These are phyloP conservation scores for Polychaeton citri DNA, from an alignment of 2,329 filamentous ascomycete species.

Conservation along the genomic window DNA sequence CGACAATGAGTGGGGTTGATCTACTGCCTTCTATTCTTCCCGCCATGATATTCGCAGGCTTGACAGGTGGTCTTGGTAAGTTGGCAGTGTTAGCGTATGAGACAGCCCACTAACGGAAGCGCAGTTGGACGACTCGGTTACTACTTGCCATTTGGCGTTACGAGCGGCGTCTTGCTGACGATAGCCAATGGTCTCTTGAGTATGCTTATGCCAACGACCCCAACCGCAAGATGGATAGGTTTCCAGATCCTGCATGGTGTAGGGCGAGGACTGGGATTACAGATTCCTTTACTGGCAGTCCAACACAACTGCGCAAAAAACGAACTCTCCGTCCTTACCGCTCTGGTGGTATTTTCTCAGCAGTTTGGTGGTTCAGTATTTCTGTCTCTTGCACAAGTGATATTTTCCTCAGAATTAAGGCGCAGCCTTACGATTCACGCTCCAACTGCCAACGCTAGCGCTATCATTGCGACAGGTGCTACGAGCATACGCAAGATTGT, in stretches of 20 bases:
- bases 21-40: slow-evolving; percentile 28
- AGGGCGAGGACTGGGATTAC: slow-evolving; percentile 29
- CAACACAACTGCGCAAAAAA: slow-evolving; percentile 23
- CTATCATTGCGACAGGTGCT: background rate
- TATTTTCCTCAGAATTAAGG: slow-evolving; percentile 24
- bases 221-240: slow-evolving; percentile 31
- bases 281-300: slow-evolving; percentile 27
- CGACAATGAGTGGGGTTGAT: slow-evolving; percentile 33
- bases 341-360: slow-evolving; percentile 30
- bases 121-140: background rate
- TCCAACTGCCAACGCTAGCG: background rate
- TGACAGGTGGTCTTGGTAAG: background rate
- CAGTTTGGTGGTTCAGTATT: slow-evolving; percentile 29
- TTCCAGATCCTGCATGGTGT: slow-evolving; percentile 34
- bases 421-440: background rate
- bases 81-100: background rate
- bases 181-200: slow-evolving; percentile 31
- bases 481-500: background rate
- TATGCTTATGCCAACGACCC: slow-evolving; percentile 25
- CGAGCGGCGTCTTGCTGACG: slow-evolving; percentile 24
- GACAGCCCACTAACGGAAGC: background rate
- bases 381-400: slow-evolving; percentile 27
- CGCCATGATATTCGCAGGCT: background rate
- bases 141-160: slow-evolving; percentile 6
- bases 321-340: slow-evolving; percentile 27